Base-by-base conservation (phyloP, 2,329 filamentous ascomycete species). In the Aspergillus flavus region DNA sequence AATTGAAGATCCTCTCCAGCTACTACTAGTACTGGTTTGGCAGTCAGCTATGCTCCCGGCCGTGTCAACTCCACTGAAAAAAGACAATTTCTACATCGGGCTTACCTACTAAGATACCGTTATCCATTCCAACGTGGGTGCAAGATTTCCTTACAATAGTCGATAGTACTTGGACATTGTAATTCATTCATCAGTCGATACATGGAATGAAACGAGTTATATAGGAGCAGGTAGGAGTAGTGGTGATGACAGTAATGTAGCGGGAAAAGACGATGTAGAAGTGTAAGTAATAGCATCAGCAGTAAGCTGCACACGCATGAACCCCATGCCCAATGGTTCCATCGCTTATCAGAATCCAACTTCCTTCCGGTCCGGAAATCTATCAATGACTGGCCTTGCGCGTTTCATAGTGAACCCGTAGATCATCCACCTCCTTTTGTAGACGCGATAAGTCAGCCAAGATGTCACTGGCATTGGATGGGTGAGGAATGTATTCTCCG, bases 351-450 rank as follows among this genome's bases (percentile, higher is more conserved):
- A 30, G 26, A 50, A 19, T n/a, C 48, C 48, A 52, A n/a, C n/a
- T 30, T 52, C 48, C 12, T 34, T 11, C 19, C 16, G 23, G 16
- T 4, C 46, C 26, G 30, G 16, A 52, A 6, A 21, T n/a, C 21
- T 54, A 55, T 68, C 57, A 73, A 36, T 73, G 68, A 59, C 71
- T 74, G 50, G 68, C 65, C 60, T 72, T 73, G 32, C 74, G 73
- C 58, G 63, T 74, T 61, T 78, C 75, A 63, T 79, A 79, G 45
- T 76, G 77, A 2, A 76, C 78, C 21, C 78, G 73, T 46, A 80
- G 72, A 63, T 79, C 90, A 77, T 94, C 91, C 45, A 94, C 91
- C 72, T 94, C 91, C 72, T 85, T 85, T 77, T 92, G 91, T 66
- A 94, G 77, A 26, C 88, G 87, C 54, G 87, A 85, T 61, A 94